These are phyloP conservation scores for Myxozyma neotropica DNA, from an alignment of 805 yeast genomes.

Conservation along the genomic window DNA sequence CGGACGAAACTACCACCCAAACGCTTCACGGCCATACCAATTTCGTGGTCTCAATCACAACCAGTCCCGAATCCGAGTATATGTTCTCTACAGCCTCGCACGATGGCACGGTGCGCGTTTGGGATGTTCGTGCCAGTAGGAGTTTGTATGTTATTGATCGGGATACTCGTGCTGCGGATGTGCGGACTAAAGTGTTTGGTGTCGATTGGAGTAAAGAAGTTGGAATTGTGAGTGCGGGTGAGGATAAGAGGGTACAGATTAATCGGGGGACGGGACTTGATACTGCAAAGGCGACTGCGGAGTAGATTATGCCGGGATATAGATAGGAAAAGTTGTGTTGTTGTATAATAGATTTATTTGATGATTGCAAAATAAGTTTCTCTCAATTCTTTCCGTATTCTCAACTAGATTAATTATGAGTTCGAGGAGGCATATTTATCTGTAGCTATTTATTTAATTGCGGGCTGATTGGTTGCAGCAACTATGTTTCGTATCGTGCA, in stretches of 20 bases:
- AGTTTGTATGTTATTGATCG: constrained; percentile 76
- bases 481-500: too few species aligned
- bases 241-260: constrained; percentile 89
- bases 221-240: constrained; percentile 91
- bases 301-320: too few species aligned
- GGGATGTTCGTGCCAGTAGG: constrained; percentile 88
- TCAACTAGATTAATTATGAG: too few species aligned
- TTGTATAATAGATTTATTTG: too few species aligned
- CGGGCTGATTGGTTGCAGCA: too few species aligned
- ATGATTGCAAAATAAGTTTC: too few species aligned
- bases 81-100: constrained; percentile 91
- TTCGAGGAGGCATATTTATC: too few species aligned
- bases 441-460: too few species aligned
- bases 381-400: too few species aligned
- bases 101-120: constrained; percentile 91
- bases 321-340: too few species aligned
- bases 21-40: constrained; percentile 89
- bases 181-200: constrained; percentile 71
- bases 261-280: constrained; percentile 46
- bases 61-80: constrained; percentile 75
- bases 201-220: constrained; percentile 79
- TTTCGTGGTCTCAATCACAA: constrained; percentile 78
- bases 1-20: constrained; percentile 55
- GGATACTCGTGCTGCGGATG: constrained; percentile 46
- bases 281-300: neutral